Evolutionary conservation across 257 asterid species (phyloP).

Genomic region (Verbascum thapsus): DNA sequence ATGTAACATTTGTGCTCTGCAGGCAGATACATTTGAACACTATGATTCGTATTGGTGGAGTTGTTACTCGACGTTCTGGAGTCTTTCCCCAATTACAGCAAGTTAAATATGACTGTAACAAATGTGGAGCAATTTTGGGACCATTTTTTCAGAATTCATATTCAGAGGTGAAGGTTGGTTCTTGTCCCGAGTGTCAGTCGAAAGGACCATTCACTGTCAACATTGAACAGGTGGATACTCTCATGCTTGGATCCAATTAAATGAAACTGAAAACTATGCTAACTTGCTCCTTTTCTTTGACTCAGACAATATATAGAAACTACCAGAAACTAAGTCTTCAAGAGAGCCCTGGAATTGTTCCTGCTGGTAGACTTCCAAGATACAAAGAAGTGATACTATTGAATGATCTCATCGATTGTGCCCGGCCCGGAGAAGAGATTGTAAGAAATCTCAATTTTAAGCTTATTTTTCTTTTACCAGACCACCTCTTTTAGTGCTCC

Average conservation of each 20-base stretch:
- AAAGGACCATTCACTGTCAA: constrained; percentile 95
- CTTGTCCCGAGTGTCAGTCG: constrained; percentile 96
- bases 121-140: constrained; percentile 88
- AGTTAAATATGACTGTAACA: constrained; percentile 89
- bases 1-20: constrained; percentile 29
- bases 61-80: constrained; percentile 95
- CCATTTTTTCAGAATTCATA: constrained; percentile 98
- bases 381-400: constrained; percentile 95
- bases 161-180: constrained; percentile 97
- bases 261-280: constrained; percentile 14
- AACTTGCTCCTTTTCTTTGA: constrained; percentile 28
- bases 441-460: constrained; percentile 43
- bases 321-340: constrained; percentile 96
- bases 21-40: constrained; percentile 99
- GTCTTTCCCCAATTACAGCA: constrained; percentile 97
- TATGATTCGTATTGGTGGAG: constrained; percentile 97
- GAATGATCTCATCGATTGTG: constrained; percentile 98
- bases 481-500: constrained; percentile 6
- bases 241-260: constrained; percentile 12
- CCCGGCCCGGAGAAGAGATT: constrained; percentile 99
- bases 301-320: constrained; percentile 94
- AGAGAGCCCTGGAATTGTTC: constrained; percentile 99
- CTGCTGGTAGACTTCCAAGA: constrained; percentile 99
- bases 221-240: constrained; percentile 78
- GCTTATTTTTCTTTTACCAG: constrained; percentile 14